phyloP scores from a whole-genome alignment of 805 yeast species.

The Pichia sporocuriosa region DNA sequence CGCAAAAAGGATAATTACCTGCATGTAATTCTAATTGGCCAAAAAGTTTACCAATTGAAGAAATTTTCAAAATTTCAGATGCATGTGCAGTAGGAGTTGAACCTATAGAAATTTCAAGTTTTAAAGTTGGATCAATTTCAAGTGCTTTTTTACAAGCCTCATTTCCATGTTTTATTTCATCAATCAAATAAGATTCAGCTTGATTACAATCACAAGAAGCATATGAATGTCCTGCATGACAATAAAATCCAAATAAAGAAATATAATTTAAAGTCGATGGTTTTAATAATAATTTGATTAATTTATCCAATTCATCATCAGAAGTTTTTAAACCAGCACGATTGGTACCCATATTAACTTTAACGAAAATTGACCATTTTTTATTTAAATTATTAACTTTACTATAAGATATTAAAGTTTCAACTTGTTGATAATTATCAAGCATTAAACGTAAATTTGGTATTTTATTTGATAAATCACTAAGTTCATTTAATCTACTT shows the following conservation, averaged over 20 bases:
- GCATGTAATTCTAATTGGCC: constrained; percentile 66
- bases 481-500: constrained; percentile 42
- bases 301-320: constrained; percentile 16
- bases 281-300: constrained; percentile 24
- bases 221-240: constrained; percentile 78
- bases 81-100: constrained; percentile 80
- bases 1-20: constrained; percentile 70
- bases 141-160: constrained; percentile 40
- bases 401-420: constrained; percentile 36
- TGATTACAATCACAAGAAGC: constrained; percentile 36
- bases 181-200: constrained; percentile 43
- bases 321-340: constrained; percentile 51
- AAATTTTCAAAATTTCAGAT: constrained; percentile 20
- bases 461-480: constrained; percentile 35
- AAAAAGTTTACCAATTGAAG: constrained; percentile 15
- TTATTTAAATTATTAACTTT: constrained; percentile 16
- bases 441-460: constrained; percentile 44
- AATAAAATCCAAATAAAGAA: constrained; percentile 59
- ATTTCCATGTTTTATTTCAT: constrained; percentile 52
- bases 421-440: constrained; percentile 54
- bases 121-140: constrained; percentile 30
- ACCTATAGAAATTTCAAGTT: constrained; percentile 59
- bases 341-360: constrained; percentile 64
- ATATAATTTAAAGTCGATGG: constrained; percentile 25
- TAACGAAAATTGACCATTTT: constrained; percentile 61